A percentile compares a stretch with the other conserved stretches of the same genome.
phyloP scores from a whole-genome alignment of 2,329 filamentous ascomycete species.

The Hypoxylon sp. region DNA sequence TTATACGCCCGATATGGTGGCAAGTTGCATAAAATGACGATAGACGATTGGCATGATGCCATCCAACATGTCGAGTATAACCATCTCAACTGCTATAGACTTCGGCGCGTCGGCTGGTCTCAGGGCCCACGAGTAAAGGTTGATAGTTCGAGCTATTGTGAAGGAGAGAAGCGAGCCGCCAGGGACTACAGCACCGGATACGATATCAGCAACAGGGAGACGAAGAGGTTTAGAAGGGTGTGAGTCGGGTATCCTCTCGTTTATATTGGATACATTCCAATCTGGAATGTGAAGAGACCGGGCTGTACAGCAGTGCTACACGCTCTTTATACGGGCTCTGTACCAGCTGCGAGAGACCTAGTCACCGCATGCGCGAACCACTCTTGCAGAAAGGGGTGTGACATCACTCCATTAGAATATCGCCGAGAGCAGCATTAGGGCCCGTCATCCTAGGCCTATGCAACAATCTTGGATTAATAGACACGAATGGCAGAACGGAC shows the following conservation, averaged over 20 bases:
- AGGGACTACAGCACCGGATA: background rate
- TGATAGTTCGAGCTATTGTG: background rate
- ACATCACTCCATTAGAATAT: too few species aligned
- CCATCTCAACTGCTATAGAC: background rate
- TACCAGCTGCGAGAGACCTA: too few species aligned
- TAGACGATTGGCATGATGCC: background rate
- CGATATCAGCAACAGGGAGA: background rate
- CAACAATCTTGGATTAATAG: too few species aligned
- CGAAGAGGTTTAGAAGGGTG: background rate
- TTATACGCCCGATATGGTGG: background rate
- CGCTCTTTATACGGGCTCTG: too few species aligned
- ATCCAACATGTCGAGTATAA: background rate
- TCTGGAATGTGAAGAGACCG: background rate
- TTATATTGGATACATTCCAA: background rate
- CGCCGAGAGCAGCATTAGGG: too few species aligned
- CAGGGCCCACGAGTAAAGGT: background rate
- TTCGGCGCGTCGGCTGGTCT: background rate
- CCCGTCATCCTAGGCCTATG: too few species aligned
- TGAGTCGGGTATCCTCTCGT: background rate
- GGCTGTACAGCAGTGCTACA: too few species aligned
- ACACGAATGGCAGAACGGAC: too few species aligned
- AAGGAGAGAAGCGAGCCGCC: background rate
- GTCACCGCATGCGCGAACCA: too few species aligned
- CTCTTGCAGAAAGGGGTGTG: too few species aligned
- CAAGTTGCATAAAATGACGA: background rate